These are phyloP conservation scores for Chaetothyriales sp. DNA, from an alignment of 2,329 filamentous ascomycete genomes.

Conservation along the genomic window DNA sequence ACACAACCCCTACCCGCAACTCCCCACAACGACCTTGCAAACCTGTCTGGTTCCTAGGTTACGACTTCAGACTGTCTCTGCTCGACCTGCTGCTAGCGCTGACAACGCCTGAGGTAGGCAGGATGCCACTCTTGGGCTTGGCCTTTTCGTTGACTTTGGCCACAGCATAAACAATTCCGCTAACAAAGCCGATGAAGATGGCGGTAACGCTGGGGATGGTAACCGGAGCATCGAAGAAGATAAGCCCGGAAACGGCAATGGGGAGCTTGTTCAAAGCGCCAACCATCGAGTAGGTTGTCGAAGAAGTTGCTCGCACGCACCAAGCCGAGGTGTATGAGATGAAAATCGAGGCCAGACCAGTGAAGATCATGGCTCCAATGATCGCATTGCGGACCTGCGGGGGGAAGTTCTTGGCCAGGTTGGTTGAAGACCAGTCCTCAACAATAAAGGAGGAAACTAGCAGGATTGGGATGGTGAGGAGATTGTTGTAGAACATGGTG, in stretches of 20 bases:
- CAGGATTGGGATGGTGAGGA: constrained; percentile 87
- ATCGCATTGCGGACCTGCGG: constrained; percentile 61
- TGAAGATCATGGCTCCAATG: constrained; percentile 81
- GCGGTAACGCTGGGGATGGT: constrained; percentile 85
- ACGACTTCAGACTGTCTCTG: constrained; percentile 67
- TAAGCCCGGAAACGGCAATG: constrained; percentile 74
- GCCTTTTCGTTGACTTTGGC: constrained; percentile 69
- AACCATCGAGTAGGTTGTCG: constrained; percentile 97
- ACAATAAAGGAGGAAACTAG: constrained; percentile 63
- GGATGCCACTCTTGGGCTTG: constrained; percentile 48
- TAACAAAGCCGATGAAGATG: constrained; percentile 80
- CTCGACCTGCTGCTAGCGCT: constrained; percentile 86
- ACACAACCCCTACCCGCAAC: neutral
- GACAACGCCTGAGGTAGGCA: constrained; percentile 55
- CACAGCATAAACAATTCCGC: constrained; percentile 77
- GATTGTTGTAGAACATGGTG: constrained; percentile 99
- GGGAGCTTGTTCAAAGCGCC: constrained; percentile 96
- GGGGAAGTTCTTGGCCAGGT: constrained; percentile 80
- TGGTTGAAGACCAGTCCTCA: constrained; percentile 83
- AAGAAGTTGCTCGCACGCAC: constrained; percentile 95
- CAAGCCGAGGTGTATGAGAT: constrained; percentile 99
- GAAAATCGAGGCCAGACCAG: constrained; percentile 82
- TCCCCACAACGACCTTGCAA: neutral
- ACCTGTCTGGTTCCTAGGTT: constrained; percentile 8
- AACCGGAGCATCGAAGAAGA: constrained; percentile 91